Evolutionary conservation across 1,284 basidiomycete genomes (phyloP).

Genomic region (Apiotrichum sp.): DNA sequence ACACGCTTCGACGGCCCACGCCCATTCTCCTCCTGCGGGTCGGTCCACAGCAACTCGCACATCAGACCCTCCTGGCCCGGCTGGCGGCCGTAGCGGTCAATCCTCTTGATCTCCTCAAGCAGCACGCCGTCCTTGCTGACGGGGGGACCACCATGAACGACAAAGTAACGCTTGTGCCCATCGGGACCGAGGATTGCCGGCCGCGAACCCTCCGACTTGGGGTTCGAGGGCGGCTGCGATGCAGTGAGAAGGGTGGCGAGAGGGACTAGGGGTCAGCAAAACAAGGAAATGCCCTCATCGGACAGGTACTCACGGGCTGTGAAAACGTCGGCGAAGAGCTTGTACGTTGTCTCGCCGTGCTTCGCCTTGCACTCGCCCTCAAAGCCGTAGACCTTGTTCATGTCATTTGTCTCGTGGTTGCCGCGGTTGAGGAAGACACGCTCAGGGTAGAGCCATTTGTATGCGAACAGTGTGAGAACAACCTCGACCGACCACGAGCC

Average conservation of each 20-base stretch:
- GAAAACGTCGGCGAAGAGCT: constrained; percentile 86
- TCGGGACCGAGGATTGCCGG: constrained; percentile 69
- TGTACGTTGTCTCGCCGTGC: constrained; percentile 82
- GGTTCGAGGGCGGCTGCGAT: constrained; percentile 55
- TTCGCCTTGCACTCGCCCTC: constrained; percentile 96
- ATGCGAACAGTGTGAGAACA: constrained; percentile 86
- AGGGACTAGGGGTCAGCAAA: constrained; percentile 58
- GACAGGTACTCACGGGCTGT: constrained; percentile 62
- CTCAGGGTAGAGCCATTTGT: constrained; percentile 91
- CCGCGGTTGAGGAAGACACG: constrained; percentile 87
- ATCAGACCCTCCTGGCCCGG: constrained; percentile 94
- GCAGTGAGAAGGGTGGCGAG: constrained; percentile 79
- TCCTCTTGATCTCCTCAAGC: constrained; percentile 82
- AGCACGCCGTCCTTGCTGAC: constrained; percentile 93
- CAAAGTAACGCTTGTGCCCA: constrained; percentile 83
- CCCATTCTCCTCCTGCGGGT: constrained; percentile 85
- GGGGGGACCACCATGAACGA: constrained; percentile 85
- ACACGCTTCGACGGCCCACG: constrained; percentile 94
- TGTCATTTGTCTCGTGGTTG: constrained; percentile 90
- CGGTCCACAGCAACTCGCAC: constrained; percentile 87
- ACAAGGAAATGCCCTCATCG: not conserved
- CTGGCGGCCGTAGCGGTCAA: constrained; percentile 80
- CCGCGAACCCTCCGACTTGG: constrained; percentile 44
- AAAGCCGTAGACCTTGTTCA: constrained; percentile 79
- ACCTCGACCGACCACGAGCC: constrained; percentile 96